These are phyloP conservation scores for Cucurbitaria berberidis DNA, from an alignment of 2,329 filamentous ascomycete genomes.

Conservation along the genomic window DNA sequence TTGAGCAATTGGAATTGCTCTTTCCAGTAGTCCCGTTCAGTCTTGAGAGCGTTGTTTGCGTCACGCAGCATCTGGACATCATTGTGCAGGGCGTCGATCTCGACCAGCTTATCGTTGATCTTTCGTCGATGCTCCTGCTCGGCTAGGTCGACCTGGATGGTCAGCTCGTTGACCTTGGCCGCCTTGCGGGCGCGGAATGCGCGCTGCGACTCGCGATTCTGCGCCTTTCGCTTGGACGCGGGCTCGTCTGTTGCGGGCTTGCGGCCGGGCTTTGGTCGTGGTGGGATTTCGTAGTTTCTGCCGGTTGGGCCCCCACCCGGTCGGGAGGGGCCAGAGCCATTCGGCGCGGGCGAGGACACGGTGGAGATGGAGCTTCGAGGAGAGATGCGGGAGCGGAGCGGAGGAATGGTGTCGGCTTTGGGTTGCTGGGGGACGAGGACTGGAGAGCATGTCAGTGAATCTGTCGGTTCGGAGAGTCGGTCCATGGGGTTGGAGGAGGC, in stretches of 20 bases:
- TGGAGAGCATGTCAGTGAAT: constrained; percentile 16
- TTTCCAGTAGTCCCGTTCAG: constrained; percentile 23
- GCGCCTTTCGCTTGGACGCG: constrained; percentile 89
- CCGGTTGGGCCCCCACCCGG: constrained; percentile 49
- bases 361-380: constrained; percentile 23
- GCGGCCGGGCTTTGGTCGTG: constrained; percentile 71
- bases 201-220: constrained; percentile 90
- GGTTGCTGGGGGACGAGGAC: constrained; percentile 16
- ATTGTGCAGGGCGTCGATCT: constrained; percentile 9
- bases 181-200: constrained; percentile 88
- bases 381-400: too few relatives aligned
- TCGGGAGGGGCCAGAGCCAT: constrained; percentile 33
- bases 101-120: constrained; percentile 19
- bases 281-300: constrained; percentile 46
- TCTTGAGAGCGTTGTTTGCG: constrained; percentile 10
- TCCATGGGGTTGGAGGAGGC: too few relatives aligned
- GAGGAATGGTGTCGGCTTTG: too few relatives aligned
- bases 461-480: background rate
- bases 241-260: constrained; percentile 95
- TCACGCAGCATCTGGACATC: constrained; percentile 11
- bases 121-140: constrained; percentile 20
- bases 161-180: constrained; percentile 76
- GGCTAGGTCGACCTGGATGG: constrained; percentile 48
- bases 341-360: constrained; percentile 34
- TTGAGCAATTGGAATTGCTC: constrained; percentile 12